phyloP scores from a whole-genome alignment of 352 stramenopile species.

The Globisporangium perplexum region DNA sequence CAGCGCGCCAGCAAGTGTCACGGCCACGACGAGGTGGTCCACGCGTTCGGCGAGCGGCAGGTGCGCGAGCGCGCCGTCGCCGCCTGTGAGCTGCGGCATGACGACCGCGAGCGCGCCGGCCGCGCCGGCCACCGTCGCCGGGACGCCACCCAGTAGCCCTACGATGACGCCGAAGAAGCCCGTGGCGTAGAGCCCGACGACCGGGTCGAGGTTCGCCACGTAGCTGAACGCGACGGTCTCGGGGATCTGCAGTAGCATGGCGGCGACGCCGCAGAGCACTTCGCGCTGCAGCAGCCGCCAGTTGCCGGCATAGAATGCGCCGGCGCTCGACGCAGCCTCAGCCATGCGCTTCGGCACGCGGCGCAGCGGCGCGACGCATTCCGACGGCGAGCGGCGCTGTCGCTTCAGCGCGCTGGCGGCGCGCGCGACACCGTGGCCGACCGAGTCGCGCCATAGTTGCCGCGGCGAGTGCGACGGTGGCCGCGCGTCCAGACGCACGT shows the following conservation, averaged over 20 bases:
- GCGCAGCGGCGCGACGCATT: constrained; percentile 2
- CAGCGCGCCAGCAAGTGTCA: constrained; percentile 81
- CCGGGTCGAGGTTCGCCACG: constrained; percentile 81
- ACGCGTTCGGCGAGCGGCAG: constrained; percentile 69
- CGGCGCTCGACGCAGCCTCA: constrained; percentile 18
- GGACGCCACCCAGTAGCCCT: constrained; percentile 81
- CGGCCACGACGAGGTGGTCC: constrained; percentile 83
- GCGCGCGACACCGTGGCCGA: constrained; percentile 12
- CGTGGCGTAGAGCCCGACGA: constrained; percentile 90
- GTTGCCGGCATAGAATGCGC: constrained; percentile 53
- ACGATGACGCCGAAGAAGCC: constrained; percentile 88
- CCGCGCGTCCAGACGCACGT: constrained; percentile 6
- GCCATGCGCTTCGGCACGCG: constrained; percentile 18
- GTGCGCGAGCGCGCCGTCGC: constrained; percentile 34
- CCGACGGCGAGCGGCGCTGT: background rate
- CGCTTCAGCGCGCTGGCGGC: background rate
- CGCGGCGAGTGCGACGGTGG: constrained; percentile 3
- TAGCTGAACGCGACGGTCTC: constrained; percentile 94
- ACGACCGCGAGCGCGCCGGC: constrained; percentile 90
- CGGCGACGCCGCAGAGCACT: constrained; percentile 84
- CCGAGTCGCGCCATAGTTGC: constrained; percentile 8
- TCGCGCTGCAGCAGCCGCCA: constrained; percentile 55
- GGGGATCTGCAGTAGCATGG: constrained; percentile 91
- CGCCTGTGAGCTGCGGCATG: constrained; percentile 77
- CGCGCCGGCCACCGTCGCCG: constrained; percentile 84